Evolutionary conservation across 2,329 filamentous ascomycete genomes (phyloP), one percentile per base, ranked within the genome.

Genomic region (Monilinia fructicola): DNA sequence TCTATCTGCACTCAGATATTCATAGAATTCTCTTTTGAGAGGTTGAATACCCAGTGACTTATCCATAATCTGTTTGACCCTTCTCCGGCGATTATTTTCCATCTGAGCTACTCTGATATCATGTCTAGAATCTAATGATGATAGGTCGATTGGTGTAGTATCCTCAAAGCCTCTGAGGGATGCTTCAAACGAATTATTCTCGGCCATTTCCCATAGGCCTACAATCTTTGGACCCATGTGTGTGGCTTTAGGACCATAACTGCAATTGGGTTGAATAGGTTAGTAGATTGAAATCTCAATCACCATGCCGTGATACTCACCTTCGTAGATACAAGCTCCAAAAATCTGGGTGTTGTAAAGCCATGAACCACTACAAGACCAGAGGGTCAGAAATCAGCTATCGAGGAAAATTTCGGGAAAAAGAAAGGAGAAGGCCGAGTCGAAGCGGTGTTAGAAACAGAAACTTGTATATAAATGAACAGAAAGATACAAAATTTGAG

Each of bases 211-310:
- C 55, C 40, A 46, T n/a, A n/a, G 6, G 1, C 55, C 55, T 31
- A 46, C 6, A 23, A 59, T 46, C 40, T 59, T 59, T 7, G 55
- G 55, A n/a, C 55, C 40, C 26, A 46, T 59, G 21, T 59, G 40
- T n/a, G 26, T 59, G 11, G 55, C 26, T n/a, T 59, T 44, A 31
- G 26, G 40, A 46, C 40, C 40, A 28, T 46, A 46, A 31, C 40
- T 35, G 18, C 12, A 35, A 50, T n/a, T 16, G 26, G 4, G 46
- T 46, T 9, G 16, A n/a, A 46, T 31, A 46, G 55, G 31, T 46
- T 5, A 46, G 2, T 3, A 26, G 11, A 5, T 11, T 35, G 3
- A 35, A 16, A 31, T 18, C 31, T 12, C 26, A 4, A 50, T 50
- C 10, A n/a, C n/a, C 2, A 44, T 44, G 16, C 31, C 4, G 10